phyloP scores from a whole-genome alignment of 1,284 basidiomycete genomes.

The Inonotus obliquus region DNA sequence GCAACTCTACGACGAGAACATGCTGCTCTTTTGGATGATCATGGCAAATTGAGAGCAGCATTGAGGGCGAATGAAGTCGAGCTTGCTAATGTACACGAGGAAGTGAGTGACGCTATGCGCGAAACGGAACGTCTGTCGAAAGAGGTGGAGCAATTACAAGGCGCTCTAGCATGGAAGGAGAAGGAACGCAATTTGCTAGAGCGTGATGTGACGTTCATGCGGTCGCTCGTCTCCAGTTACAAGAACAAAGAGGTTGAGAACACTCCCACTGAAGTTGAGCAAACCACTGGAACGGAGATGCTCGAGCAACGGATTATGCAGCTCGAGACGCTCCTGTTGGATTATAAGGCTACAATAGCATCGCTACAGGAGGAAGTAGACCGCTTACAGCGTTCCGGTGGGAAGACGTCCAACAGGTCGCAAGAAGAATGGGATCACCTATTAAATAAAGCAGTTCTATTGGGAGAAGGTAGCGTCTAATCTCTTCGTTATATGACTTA shows the following conservation, averaged over 20 bases:
- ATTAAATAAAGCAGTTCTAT: constrained; percentile 26
- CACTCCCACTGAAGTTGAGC: constrained; percentile 31
- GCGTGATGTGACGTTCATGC: constrained; percentile 57
- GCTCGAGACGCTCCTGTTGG: constrained; percentile 52
- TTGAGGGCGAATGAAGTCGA: constrained; percentile 49
- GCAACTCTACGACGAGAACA: constrained; percentile 54
- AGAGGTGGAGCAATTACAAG: constrained; percentile 20
- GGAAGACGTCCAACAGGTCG: background rate
- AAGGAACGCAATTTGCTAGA: constrained; percentile 44
- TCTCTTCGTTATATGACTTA: background rate
- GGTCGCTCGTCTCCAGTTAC: constrained; percentile 53
- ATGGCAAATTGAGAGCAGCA: constrained; percentile 49
- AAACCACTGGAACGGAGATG: background rate
- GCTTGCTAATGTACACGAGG: constrained; percentile 35
- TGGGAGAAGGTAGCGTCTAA: constrained; percentile 39
- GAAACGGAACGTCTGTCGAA: constrained; percentile 35
- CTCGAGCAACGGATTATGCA: constrained; percentile 40
- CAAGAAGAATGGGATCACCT: constrained; percentile 14
- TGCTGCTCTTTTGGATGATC: constrained; percentile 58
- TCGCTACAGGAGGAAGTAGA: constrained; percentile 42
- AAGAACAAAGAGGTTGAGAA: constrained; percentile 37
- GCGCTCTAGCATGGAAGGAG: constrained; percentile 42
- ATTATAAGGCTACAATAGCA: constrained; percentile 47
- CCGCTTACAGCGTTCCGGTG: constrained; percentile 24
- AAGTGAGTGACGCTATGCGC: constrained; percentile 32